Conservation (phyloP, 495 filamentous ascomycete genomes). For the Aspergillus kassunensis region DNA sequence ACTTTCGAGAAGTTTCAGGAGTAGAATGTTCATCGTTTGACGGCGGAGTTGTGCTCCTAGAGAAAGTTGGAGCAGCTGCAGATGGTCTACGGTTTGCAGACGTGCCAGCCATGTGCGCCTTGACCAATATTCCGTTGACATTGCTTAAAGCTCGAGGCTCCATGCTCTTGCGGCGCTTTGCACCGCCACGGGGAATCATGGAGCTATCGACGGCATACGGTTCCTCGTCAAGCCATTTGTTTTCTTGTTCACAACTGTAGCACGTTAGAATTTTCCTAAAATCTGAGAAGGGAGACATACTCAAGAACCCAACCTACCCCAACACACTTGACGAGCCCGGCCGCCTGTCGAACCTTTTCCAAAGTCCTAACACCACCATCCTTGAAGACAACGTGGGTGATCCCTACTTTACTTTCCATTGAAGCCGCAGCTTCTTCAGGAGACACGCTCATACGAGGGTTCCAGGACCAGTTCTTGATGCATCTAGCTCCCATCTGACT, state of each 20-base stretch:
- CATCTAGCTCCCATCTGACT: constrained; percentile 82
- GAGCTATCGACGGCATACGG: constrained; percentile 69
- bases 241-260: constrained; percentile 71
- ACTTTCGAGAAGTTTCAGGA: constrained; percentile 12
- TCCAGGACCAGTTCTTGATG: constrained; percentile 83
- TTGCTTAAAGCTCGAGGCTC: constrained; percentile 77
- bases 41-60: constrained; percentile 29
- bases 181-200: constrained; percentile 69
- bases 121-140: constrained; percentile 58
- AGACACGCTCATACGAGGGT: constrained; percentile 48
- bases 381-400: constrained; percentile 95
- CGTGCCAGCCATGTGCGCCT: constrained; percentile 25
- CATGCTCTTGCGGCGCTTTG: constrained; percentile 85
- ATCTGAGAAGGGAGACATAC: constrained; percentile 45
- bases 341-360: constrained; percentile 75
- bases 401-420: constrained; percentile 59
- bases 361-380: constrained; percentile 84
- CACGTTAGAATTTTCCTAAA: constrained; percentile 20
- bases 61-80: constrained; percentile 33
- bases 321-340: constrained; percentile 75
- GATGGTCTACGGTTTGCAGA: constrained; percentile 28
- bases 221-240: constrained; percentile 66
- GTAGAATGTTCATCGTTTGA: constrained; percentile 16
- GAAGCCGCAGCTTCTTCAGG: constrained; percentile 29
- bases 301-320: constrained; percentile 86